Evolutionary conservation across 192 early-diverging fungal genomes (phyloP), one percentile per base, ranked within the genome.

Genomic region (Lobosporangium transversale): DNA sequence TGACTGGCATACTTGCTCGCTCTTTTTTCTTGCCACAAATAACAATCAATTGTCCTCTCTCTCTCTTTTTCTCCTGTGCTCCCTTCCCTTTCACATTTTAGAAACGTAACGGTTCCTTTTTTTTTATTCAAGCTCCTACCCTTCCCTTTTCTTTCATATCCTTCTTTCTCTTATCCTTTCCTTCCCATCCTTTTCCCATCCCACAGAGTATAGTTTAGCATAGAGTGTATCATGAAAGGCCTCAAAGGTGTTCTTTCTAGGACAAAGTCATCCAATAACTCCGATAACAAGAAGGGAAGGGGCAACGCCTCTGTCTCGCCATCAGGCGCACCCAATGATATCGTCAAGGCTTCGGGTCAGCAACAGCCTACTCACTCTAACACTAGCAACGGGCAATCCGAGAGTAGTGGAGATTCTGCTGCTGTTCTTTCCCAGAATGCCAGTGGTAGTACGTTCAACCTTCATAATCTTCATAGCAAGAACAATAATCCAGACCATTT

Each of bases 181-280:
- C 36, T 42, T 24, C 26, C 24, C 18, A 26, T 26, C 8, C 57
- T 20, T 40, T 11, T 53, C 11, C 42, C 7, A 11, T 24, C n/a
- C 10, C 47, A 23, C 33, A 44, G 1, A 15, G 21, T 49, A 17
- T 49, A 14, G 5, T 5, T 20, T 20, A 6, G n/a, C 20, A 20
- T 18, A 8, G 18, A 14, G 12, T 35, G 35, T n/a, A n/a, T 31
- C 47, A 73, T 73, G 70, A 73, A 73, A 62, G 62, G 70, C 70
- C 56, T 73, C 49, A 73, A 73, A 24, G 70, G 70, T 40, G 70
- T 73, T 44, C 31, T 73, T 54, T 35, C 61, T 15, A 73, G 70
- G 54, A 65, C 44, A 40, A 73, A 73, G 70, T 73, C 70, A 6
- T 15, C 47, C 47, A 10, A 14, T 49, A 17, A 21, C 55, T 58